These are phyloP conservation scores for Heliophila coronopifolia DNA, from an alignment of 441 rosid genomes.

Conservation along the genomic window DNA sequence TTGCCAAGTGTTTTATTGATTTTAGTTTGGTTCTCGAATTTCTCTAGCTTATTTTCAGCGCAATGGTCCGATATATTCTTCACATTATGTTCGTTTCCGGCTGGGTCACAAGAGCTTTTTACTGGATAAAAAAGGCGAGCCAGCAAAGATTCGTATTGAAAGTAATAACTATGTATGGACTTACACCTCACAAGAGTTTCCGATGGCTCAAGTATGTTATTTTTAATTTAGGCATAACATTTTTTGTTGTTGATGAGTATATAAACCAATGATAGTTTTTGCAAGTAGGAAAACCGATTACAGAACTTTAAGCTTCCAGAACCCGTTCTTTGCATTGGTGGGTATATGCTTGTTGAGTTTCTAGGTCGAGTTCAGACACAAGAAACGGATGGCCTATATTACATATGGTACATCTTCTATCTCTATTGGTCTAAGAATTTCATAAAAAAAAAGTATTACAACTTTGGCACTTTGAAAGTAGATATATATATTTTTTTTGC, in stretches of 20 bases:
- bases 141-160: constrained; percentile 27
- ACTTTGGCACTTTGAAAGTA: background rate
- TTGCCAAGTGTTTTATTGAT: background rate
- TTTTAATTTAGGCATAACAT: too few relatives aligned
- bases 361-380: constrained; percentile 82
- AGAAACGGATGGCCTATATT: constrained; percentile 65
- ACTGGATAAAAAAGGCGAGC: constrained; percentile 27
- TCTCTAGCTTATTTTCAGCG: constrained; percentile 66
- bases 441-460: background rate
- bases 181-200: constrained; percentile 74
- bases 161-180: constrained; percentile 66
- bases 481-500: background rate
- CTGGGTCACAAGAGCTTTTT: constrained; percentile 48
- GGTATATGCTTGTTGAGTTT: constrained; percentile 71
- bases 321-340: constrained; percentile 80
- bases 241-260: too few relatives aligned
- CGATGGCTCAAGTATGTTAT: constrained; percentile 76
- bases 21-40: constrained; percentile 5
- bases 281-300: constrained; percentile 58
- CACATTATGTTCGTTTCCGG: constrained; percentile 62
- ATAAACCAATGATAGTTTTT: background rate
- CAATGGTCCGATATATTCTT: constrained; percentile 76
- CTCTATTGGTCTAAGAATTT: background rate
- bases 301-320: constrained; percentile 79
- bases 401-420: constrained; percentile 55